Evolutionary conservation across 805 yeast genomes (phyloP), one percentile per base, ranked within the genome.

Genomic region (Hyphopichia homilentoma): DNA sequence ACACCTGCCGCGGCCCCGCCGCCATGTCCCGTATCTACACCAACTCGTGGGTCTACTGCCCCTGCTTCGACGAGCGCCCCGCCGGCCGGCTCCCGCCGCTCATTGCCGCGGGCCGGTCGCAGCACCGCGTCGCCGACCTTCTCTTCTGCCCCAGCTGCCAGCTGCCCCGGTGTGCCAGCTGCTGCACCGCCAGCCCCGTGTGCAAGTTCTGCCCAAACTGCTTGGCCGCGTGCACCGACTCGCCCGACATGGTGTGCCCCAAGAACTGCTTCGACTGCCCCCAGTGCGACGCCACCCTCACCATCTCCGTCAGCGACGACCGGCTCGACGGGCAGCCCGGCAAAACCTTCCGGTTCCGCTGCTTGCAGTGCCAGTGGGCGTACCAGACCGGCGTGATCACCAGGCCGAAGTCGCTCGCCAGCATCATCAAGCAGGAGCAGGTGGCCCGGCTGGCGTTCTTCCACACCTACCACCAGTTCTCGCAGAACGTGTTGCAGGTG

Each of bases 231-330:
- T 63, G 57, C 40, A 37, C 65, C 5, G 45, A 40, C n/a, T 25
- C 53, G 6, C 44, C 43, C 3, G 54, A 27, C 9, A 20, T 33
- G 4, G 37, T 41, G 25, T 66, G 72, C 37, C 38, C 50, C n/a
- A 59, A 56, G 32, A 66, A 59, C 39, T 66, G 72, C 40, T 64
- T 64, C 34, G 50, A 43, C 17, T 66, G 72, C 36, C 71, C 71
- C 1, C 28, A 38, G 5, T 66, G 72, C 37, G 30, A 40, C 2
- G 43, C 65, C 0, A 47, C 51, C 20, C 34, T 64, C 8, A 21
- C 48, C 2, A 55, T 64, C 5, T 40, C 24, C 29, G 48, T 41
- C 32, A 40, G 21, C 15, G 35, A 47, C 25, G 38, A 39, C 27
- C 25, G 27, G 7, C 16, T 33, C 9, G 27, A 38, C 21, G 45